Base-by-base conservation (phyloP, 2,329 filamentous ascomycete species). In the Penicillium sp. region DNA sequence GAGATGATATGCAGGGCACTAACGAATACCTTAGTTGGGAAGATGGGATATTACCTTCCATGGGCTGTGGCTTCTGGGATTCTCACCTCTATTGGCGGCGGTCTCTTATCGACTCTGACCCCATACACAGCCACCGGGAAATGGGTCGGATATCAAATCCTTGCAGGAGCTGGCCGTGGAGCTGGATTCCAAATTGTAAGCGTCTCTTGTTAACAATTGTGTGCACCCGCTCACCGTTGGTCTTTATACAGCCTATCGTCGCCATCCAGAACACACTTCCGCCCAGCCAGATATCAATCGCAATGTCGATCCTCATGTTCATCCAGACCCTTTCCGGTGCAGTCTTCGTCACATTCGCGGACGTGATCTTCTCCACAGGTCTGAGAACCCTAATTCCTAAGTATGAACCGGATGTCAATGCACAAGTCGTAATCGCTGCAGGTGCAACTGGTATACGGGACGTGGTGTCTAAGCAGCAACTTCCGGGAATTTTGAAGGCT, bases 261-360 rank as follows among this genome's bases (percentile, higher is more conserved):
- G 79, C 79, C 4, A 71, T 78, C 7, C 79, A 81, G 63, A 76
- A 78, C 30, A 66, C 72, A 1, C 64, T 80, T 2, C 62, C 68
- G 5, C 60, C 74, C 1, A 66, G 68, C 13, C 71, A 79, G 43
- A 60, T 80, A n/a, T 76, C 79, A 2, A 71, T 74, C 4, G 78
- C 73, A 2, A 80, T 79, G 62, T 73, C 78, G 3, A 67, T 79
- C 45, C 70, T 79, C 16, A 75, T 78, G 57, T 80, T 79, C 65
- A 61, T 61, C 45, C 76, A 80, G 51, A 79, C 74, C 1, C 73
- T 80, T n/a, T 75, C 75, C n/a, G 78, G 78, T 2, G 72, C 78
- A 0, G 54, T 86, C 0, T 85, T 85, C 61, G 78, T 87, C 30
- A 80, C 79, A 3, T 77, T 84, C 26, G 83, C 75, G 0, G 79